A percentile compares a stretch with the other conserved stretches of the same genome.
Conservation (phyloP, 192 early-diverging fungal species). For the Rhizophagus sp. region DNA sequence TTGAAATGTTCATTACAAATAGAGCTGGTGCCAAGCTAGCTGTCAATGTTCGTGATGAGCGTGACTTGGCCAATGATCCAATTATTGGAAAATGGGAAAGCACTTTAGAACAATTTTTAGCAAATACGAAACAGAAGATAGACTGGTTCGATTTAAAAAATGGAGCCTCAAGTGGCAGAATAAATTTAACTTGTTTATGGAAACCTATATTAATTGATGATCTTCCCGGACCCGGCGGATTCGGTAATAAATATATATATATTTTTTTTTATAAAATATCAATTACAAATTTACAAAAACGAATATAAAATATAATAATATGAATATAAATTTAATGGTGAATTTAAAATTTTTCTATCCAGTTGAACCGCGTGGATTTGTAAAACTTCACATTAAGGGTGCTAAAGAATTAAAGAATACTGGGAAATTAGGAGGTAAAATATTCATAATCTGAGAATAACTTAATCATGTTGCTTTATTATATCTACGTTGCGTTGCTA, state of each 20-base stretch:
- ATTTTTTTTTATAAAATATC: not conserved
- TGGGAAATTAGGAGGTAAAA: constrained; percentile 52
- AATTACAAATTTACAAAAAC: not conserved
- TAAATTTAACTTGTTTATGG: constrained; percentile 52
- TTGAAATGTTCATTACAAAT: constrained; percentile 73
- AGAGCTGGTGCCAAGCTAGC: constrained; percentile 52
- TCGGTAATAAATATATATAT: constrained; percentile 27
- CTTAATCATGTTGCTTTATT: not conserved
- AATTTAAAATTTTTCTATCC: not conserved
- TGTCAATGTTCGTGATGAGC: constrained; percentile 62
- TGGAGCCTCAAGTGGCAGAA: constrained; percentile 26
- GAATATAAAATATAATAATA: not conserved
- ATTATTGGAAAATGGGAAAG: constrained; percentile 7
- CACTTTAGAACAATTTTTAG: constrained; percentile 23
- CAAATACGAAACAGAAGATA: constrained; percentile 23
- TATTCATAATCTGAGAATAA: not conserved
- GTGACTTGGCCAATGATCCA: constrained; percentile 21
- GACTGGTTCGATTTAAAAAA: constrained; percentile 35
- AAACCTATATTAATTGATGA: constrained; percentile 71
- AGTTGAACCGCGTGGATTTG: constrained; percentile 66
- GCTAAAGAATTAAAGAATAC: constrained; percentile 75
- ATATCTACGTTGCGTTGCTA: not conserved
- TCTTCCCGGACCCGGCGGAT: constrained; percentile 29
- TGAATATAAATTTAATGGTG: not conserved
- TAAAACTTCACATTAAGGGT: constrained; percentile 68